Percentiles rank a stretch among this genome's conserved stretches.
Conservation (phyloP, 805 yeast species). For the Myxozyma mucilagina region DNA sequence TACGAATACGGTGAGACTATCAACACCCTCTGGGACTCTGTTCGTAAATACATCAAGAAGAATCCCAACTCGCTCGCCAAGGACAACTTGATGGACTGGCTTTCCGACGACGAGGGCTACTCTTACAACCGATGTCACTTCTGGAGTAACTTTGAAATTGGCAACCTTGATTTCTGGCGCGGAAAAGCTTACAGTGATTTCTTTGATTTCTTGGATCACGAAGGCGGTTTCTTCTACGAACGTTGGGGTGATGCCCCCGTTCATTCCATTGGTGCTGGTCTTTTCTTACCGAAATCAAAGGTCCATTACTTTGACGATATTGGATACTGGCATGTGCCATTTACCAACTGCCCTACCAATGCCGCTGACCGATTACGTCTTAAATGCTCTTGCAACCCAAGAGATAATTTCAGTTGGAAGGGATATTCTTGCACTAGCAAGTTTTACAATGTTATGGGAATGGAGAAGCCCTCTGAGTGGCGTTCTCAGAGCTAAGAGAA, state of each 20-base stretch:
- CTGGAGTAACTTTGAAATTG: constrained; percentile 78
- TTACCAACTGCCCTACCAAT: constrained; percentile 58
- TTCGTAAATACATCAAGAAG: constrained; percentile 60
- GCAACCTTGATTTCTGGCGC: constrained; percentile 58
- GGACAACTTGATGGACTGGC: constrained; percentile 66
- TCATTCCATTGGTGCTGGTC: constrained; percentile 63
- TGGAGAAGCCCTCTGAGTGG: constrained; percentile 32
- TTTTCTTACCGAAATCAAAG: constrained; percentile 52
- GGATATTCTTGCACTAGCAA: constrained; percentile 45
- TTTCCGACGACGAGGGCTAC: constrained; percentile 68
- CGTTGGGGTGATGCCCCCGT: constrained; percentile 82
- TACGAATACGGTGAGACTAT: constrained; percentile 72
- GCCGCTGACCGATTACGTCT: constrained; percentile 52
- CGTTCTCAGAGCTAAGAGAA: constrained; percentile 22
- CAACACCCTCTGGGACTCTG: constrained; percentile 72
- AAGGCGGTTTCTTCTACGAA: constrained; percentile 72
- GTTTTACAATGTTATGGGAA: constrained; percentile 38
- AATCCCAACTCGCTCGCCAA: constrained; percentile 60
- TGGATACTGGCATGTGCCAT: constrained; percentile 60
- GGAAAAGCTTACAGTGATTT: constrained; percentile 54
- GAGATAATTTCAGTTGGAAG: constrained; percentile 43
- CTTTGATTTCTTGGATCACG: constrained; percentile 57
- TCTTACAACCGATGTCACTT: constrained; percentile 75
- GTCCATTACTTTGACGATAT: constrained; percentile 62
- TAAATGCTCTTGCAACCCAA: constrained; percentile 59